phyloP scores from a whole-genome alignment of 1,139 yeast genomes.

The Hyphopichia wangnamkhiaoensis region DNA sequence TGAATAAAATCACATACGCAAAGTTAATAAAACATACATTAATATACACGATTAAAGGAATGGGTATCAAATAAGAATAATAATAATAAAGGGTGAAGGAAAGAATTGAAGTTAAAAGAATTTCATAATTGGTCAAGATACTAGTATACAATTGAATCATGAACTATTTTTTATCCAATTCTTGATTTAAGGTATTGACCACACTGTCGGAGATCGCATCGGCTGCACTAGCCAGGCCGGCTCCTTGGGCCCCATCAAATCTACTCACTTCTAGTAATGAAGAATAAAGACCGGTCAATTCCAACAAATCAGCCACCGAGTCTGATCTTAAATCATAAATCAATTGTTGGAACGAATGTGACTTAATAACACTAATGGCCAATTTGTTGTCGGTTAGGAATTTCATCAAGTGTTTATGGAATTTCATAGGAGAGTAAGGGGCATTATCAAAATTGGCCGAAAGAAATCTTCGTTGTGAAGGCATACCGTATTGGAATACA shows the following conservation, averaged over 20 bases:
- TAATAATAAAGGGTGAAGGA: no score
- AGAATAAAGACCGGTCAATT: slow-evolving; percentile 46
- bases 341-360: slow-evolving; percentile 54
- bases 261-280: slow-evolving; percentile 50
- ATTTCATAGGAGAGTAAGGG: slow-evolving; percentile 47
- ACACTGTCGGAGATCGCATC: slow-evolving; percentile 3
- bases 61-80: neutral
- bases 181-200: slow-evolving; percentile 5
- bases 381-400: slow-evolving; percentile 55
- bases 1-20: no score
- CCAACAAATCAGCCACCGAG: slow-evolving; percentile 47
- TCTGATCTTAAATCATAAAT: slow-evolving; percentile 52
- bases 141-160: neutral
- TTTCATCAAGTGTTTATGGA: slow-evolving; percentile 52
- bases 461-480: slow-evolving; percentile 21
- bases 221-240: neutral
- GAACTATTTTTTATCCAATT: slow-evolving; percentile 5
- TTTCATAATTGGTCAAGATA: neutral
- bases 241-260: slow-evolving; percentile 16
- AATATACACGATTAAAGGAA: neutral
- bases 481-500: slow-evolving; percentile 5
- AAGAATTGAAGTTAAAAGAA: no score
- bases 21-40: neutral
- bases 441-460: slow-evolving; percentile 41
- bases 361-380: slow-evolving; percentile 47